Percentiles rank a stretch among this genome's conserved stretches.
Conservation (phyloP, 179 eudicot species). For the Vitellaria paradoxa region DNA sequence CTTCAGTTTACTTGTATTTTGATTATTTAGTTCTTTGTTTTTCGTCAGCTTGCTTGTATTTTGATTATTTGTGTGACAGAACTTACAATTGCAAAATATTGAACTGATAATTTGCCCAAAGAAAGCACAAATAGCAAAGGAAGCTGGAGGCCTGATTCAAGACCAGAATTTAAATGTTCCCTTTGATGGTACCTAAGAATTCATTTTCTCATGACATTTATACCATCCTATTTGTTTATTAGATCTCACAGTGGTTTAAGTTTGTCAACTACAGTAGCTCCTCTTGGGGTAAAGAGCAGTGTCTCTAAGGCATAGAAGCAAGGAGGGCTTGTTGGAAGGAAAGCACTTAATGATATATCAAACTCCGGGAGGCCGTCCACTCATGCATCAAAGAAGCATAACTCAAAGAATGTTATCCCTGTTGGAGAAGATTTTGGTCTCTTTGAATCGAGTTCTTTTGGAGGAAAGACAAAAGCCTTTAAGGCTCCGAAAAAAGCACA, state of each 20-base stretch:
- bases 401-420: slow-evolving; percentile 26
- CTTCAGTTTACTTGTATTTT: neutral
- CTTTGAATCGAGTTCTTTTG: slow-evolving; percentile 17
- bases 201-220: neutral
- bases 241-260: neutral
- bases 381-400: slow-evolving; percentile 27
- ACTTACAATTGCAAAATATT: neutral
- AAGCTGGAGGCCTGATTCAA: slow-evolving; percentile 31
- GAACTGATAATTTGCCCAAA: neutral
- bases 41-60: neutral
- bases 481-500: slow-evolving; percentile 35
- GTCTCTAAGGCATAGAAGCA: slow-evolving; percentile 29
- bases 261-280: slow-evolving; percentile 21
- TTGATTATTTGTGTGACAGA: neutral
- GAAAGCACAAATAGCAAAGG: slow-evolving; percentile 34
- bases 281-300: slow-evolving; percentile 31
- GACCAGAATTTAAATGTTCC: slow-evolving; percentile 40
- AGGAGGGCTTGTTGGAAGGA: slow-evolving; percentile 47
- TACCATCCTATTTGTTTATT: neutral
- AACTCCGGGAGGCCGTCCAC: slow-evolving; percentile 55
- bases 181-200: slow-evolving; percentile 30
- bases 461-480: slow-evolving; percentile 18
- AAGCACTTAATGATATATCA: slow-evolving; percentile 71
- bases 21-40: neutral
- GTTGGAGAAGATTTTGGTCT: slow-evolving; percentile 31